Percentiles rank a stretch among this genome's conserved stretches.
Conservation (phyloP, 2,329 filamentous ascomycete species). For the Arthrobotrys entomopaga region DNA sequence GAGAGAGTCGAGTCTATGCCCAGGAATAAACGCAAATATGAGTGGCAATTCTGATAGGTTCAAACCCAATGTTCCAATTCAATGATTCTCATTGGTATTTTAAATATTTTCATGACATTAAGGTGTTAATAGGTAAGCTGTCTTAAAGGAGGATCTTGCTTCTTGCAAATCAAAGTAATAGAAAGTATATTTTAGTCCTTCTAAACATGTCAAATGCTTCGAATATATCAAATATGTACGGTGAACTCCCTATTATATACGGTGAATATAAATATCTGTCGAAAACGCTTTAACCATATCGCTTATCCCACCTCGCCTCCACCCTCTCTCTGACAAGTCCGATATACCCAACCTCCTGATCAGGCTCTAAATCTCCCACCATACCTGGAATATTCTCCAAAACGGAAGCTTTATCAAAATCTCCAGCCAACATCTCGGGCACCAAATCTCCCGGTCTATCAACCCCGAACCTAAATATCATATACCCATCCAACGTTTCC, state of each 20-base stretch:
- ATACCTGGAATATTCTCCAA: conserved; percentile 46
- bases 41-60: too few species aligned
- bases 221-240: too few species aligned
- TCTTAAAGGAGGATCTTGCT: too few species aligned
- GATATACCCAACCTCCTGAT: conserved; percentile 42
- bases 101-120: too few species aligned
- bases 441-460: conserved; percentile 48
- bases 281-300: conserved; percentile 27
- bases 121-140: too few species aligned
- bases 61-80: too few species aligned
- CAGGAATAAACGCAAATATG: too few species aligned
- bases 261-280: neutral
- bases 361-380: conserved; percentile 47
- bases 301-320: conserved; percentile 34
- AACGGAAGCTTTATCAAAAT: conserved; percentile 40
- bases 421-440: conserved; percentile 43
- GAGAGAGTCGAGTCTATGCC: too few species aligned
- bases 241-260: conserved; percentile 15
- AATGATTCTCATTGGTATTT: too few species aligned
- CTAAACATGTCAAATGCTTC: too few species aligned
- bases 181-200: too few species aligned
- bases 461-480: conserved; percentile 45
- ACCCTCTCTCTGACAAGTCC: conserved; percentile 34
- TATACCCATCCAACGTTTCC: conserved; percentile 51
- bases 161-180: too few species aligned